phyloP scores from a whole-genome alignment of 2,329 filamentous ascomycete genomes.

The Incumbomyces delicatus region DNA sequence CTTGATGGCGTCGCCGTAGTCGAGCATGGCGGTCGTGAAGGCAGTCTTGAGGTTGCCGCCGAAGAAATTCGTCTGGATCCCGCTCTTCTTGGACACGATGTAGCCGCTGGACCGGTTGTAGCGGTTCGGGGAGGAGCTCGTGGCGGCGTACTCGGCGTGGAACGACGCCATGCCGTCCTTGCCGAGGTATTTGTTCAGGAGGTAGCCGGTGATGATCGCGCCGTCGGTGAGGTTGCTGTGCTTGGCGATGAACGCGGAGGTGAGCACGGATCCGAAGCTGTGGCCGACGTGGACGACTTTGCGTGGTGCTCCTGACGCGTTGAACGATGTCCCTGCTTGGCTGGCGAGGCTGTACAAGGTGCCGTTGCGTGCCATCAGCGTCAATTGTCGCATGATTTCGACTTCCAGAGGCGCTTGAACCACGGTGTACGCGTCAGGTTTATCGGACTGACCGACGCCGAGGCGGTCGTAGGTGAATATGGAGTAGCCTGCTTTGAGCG shows the following conservation, averaged over 20 bases:
- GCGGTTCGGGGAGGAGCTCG: conserved; percentile 1
- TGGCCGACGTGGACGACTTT: conserved; percentile 31
- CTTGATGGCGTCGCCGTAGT: conserved; percentile 15
- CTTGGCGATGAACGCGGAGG: conserved; percentile 23
- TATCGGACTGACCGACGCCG: conserved; percentile 28
- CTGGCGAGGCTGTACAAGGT: conserved; percentile 7
- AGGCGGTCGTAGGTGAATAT: conserved; percentile 34
- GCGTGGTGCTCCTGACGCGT: conserved; percentile 20
- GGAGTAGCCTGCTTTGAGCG: conserved; percentile 28
- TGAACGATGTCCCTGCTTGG: conserved; percentile 15
- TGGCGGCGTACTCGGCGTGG: conserved; percentile 10
- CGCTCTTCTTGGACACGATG: conserved; percentile 9
- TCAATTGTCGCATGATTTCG: conserved; percentile 30
- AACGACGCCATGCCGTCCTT: conserved; percentile 10
- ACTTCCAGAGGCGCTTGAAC: conserved; percentile 32
- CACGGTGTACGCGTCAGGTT: conserved; percentile 30
- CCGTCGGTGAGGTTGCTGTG: conserved; percentile 29
- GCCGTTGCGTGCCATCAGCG: conserved; percentile 11
- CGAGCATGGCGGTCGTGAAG: conserved; percentile 13
- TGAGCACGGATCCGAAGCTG: conserved; percentile 29
- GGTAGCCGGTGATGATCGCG: conserved; percentile 31
- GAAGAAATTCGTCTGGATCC: conserved; percentile 18
- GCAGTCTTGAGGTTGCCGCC: conserved; percentile 12
- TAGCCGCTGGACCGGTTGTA: conserved; percentile 11
- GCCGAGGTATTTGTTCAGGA: conserved; percentile 20